phyloP scores from a whole-genome alignment of 495 filamentous ascomycete genomes.

The Penicillium diatomitis region DNA sequence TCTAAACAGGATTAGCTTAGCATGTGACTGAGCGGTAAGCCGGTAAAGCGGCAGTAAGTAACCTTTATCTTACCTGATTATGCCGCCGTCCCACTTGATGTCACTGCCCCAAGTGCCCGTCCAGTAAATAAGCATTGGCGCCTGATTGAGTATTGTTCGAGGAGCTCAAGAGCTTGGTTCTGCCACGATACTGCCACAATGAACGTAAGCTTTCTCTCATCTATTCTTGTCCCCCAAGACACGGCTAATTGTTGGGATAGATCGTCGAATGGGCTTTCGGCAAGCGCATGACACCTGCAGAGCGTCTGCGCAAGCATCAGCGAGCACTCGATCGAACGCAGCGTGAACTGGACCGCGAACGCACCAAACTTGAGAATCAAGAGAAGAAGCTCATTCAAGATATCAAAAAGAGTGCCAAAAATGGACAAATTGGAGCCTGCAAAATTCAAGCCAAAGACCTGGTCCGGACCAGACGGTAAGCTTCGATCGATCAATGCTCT shows the following conservation, averaged over 20 bases:
- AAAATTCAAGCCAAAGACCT: conserved; percentile 97
- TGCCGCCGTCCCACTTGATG: conserved; percentile 16
- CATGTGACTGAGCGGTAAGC: conserved; percentile 17
- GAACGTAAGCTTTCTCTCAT: conserved; percentile 44
- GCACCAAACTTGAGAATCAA: conserved; percentile 91
- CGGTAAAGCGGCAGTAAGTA: conserved; percentile 2
- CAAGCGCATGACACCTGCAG: conserved; percentile 94
- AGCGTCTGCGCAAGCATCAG: conserved; percentile 95
- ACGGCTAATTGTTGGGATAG: conserved; percentile 32
- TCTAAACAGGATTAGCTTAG: conserved; percentile 15
- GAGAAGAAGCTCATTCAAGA: conserved; percentile 94
- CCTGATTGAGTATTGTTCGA: no score
- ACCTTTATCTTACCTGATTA: conserved; percentile 7
- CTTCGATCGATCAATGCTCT: not conserved
- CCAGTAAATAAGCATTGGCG: not conserved
- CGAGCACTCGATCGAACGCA: conserved; percentile 94
- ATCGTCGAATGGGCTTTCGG: conserved; percentile 98
- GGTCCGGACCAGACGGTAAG: conserved; percentile 76
- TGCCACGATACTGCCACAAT: conserved; percentile 26
- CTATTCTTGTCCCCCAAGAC: not conserved
- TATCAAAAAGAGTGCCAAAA: conserved; percentile 96
- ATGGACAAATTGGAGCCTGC: conserved; percentile 90
- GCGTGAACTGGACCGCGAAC: conserved; percentile 86
- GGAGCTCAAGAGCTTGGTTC: no score
- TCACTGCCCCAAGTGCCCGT: conserved; percentile 10